A percentile compares a stretch with the other conserved stretches of the same genome.
phyloP scores from a whole-genome alignment of 495 filamentous ascomycete genomes.

The Rhypophila decipiens region DNA sequence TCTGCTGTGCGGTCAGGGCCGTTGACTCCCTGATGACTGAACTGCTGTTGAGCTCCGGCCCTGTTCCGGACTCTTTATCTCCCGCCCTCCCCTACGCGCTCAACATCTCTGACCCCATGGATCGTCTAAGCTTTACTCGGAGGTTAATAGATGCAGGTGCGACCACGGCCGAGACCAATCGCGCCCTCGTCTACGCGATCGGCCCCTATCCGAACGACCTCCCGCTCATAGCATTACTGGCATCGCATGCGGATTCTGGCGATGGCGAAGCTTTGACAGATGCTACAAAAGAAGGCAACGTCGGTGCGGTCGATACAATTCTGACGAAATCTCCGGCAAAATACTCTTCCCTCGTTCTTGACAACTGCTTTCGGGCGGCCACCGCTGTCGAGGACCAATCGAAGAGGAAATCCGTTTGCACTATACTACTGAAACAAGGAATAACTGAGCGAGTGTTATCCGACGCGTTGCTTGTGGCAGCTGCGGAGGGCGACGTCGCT shows the following conservation, averaged over 20 bases:
- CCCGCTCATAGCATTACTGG: slow-evolving; percentile 30
- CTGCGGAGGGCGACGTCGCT: slow-evolving; percentile 37
- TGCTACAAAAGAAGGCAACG: slow-evolving; percentile 28
- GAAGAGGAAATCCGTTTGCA: slow-evolving; percentile 27
- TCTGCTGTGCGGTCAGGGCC: slow-evolving; percentile 32
- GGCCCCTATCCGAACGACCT: slow-evolving; percentile 31
- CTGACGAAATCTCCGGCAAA: slow-evolving; percentile 23
- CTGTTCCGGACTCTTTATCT: slow-evolving; percentile 25
- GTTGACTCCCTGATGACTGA: slow-evolving; percentile 34
- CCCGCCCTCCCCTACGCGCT: slow-evolving; percentile 36
- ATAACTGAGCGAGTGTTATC: slow-evolving; percentile 29
- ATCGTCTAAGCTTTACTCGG: slow-evolving; percentile 35
- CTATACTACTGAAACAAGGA: slow-evolving; percentile 30
- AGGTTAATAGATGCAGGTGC: slow-evolving; percentile 35
- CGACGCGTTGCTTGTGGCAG: slow-evolving; percentile 34
- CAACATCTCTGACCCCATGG: slow-evolving; percentile 35
- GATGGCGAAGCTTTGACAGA: slow-evolving; percentile 35
- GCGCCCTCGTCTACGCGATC: slow-evolving; percentile 38
- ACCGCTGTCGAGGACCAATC: slow-evolving; percentile 21
- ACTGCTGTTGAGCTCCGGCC: slow-evolving; percentile 27
- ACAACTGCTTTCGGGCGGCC: slow-evolving; percentile 26
- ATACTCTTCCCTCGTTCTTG: slow-evolving; percentile 21
- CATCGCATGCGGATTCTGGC: slow-evolving; percentile 31
- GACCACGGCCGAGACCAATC: slow-evolving; percentile 31
- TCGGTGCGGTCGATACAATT: slow-evolving; percentile 31